phyloP scores from a whole-genome alignment of 306 rosid genomes.

The Cyclanthera cordifolia region DNA sequence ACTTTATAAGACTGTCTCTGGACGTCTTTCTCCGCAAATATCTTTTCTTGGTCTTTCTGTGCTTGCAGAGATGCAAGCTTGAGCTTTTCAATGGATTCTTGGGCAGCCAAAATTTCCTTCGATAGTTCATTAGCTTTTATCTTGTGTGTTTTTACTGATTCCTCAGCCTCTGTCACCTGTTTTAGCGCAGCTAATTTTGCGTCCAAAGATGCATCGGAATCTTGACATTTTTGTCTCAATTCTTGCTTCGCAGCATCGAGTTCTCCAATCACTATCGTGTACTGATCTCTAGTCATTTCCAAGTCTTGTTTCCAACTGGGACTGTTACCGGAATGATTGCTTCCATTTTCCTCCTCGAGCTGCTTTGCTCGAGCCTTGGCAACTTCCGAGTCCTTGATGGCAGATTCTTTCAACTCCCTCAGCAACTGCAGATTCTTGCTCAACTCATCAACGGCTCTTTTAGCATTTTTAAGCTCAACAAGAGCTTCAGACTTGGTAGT shows the following conservation, averaged over 20 bases:
- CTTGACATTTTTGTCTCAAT: constrained; percentile 60
- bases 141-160: constrained; percentile 37
- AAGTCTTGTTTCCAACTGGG: constrained; percentile 63
- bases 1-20: constrained; percentile 57
- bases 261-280: constrained; percentile 47
- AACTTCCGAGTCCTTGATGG: constrained; percentile 49
- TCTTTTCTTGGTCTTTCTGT: constrained; percentile 52
- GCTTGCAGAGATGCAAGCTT: constrained; percentile 60
- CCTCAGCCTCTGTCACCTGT: constrained; percentile 55
- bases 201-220: constrained; percentile 51
- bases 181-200: constrained; percentile 46
- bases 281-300: constrained; percentile 51
- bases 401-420: constrained; percentile 55
- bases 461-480: constrained; percentile 66
- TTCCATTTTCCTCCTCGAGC: constrained; percentile 46
- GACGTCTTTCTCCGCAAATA: constrained; percentile 62
- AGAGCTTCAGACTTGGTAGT: constrained; percentile 70
- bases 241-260: constrained; percentile 79
- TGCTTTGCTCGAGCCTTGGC: constrained; percentile 48
- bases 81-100: constrained; percentile 58
- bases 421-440: constrained; percentile 44
- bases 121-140: constrained; percentile 58
- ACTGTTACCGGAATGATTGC: constrained; percentile 24
- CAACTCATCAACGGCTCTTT: constrained; percentile 49
- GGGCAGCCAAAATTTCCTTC: constrained; percentile 57